Evolutionary conservation across 257 asterid species (phyloP).

Genomic region (Henckelia pumila): DNA sequence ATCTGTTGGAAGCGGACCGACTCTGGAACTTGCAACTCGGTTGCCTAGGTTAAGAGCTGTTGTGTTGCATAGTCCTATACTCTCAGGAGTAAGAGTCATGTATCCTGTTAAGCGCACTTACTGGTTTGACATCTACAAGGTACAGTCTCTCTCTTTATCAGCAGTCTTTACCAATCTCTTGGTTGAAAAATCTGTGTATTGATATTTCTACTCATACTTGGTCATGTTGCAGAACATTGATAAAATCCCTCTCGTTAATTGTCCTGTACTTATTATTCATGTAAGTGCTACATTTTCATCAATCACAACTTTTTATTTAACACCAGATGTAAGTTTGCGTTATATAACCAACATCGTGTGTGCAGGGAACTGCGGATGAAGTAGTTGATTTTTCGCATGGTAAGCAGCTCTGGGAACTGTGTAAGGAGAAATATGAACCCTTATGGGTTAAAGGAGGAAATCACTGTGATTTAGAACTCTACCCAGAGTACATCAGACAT

Average conservation of each 20-base stretch:
- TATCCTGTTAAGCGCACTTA: slow-evolving; percentile 45
- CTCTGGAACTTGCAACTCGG: slow-evolving; percentile 45
- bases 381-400: neutral
- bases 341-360: neutral
- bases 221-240: slow-evolving; percentile 22
- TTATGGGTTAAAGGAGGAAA: neutral
- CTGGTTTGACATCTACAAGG: slow-evolving; percentile 52
- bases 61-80: slow-evolving; percentile 46
- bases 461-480: neutral
- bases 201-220: neutral
- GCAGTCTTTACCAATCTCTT: neutral
- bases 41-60: slow-evolving; percentile 42
- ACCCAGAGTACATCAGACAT: neutral
- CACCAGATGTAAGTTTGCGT: neutral
- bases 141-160: neutral
- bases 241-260: slow-evolving; percentile 39
- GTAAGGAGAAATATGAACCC: neutral
- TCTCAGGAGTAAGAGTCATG: slow-evolving; percentile 47
- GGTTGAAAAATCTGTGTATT: neutral
- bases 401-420: neutral
- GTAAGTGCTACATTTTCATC: neutral
- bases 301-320: too few relatives aligned
- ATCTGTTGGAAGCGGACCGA: slow-evolving; percentile 52
- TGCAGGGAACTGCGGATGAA: neutral
- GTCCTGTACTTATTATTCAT: slow-evolving; percentile 25